Conservation (phyloP, 2,329 filamentous ascomycete species). For the Raffaelea arxii region DNA sequence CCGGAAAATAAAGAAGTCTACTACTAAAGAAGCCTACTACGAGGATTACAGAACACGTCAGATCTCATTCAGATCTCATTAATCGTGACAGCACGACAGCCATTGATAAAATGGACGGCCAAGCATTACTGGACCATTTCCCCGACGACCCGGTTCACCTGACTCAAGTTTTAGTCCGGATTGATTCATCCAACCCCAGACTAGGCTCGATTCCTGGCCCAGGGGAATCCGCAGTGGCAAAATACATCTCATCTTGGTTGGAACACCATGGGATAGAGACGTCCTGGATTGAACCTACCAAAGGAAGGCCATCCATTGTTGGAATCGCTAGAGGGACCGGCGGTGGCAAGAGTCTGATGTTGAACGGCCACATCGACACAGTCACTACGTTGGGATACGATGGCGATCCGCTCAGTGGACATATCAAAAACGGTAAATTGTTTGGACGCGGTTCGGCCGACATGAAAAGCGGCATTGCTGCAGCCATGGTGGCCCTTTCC, state of each 20-base stretch:
- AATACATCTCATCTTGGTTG: not conserved
- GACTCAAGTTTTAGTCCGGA: not conserved
- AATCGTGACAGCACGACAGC: too few relatives aligned
- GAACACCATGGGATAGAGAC: not conserved
- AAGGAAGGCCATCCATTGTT: not conserved
- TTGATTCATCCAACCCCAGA: not conserved
- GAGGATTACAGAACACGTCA: too few relatives aligned
- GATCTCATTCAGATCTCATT: too few relatives aligned
- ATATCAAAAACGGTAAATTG: not conserved
- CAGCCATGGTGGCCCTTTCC: not conserved
- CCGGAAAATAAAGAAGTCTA: too few relatives aligned
- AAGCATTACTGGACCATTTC: not conserved
- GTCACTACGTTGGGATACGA: not conserved
- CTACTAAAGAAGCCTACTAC: too few relatives aligned
- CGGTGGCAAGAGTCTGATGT: not conserved
- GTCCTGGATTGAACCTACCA: not conserved
- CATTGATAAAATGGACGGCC: too few relatives aligned
- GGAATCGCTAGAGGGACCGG: not conserved
- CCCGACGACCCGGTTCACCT: not conserved
- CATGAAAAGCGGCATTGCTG: slow-evolving; percentile 1
- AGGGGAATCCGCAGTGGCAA: not conserved
- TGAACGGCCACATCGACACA: slow-evolving; percentile 1
- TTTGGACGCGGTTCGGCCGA: not conserved
- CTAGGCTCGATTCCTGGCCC: not conserved
- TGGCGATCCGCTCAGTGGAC: not conserved